phyloP scores from a whole-genome alignment of 2,329 filamentous ascomycete genomes.

The Pseudocercospora cruenta region DNA sequence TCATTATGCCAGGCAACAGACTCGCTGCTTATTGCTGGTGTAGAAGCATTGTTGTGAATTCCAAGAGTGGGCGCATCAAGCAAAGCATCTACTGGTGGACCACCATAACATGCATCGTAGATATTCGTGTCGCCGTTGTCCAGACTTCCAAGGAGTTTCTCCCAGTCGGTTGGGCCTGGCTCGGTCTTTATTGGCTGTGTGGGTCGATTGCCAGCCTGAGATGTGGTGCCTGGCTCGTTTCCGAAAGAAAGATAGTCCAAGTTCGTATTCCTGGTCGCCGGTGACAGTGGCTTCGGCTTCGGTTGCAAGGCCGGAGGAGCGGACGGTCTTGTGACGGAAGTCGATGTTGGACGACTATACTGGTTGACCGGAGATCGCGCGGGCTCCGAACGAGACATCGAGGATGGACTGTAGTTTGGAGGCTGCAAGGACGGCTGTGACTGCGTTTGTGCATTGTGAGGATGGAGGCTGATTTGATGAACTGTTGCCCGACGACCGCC shows the following conservation, averaged over 20 bases:
- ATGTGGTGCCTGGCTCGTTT: conserved; percentile 37
- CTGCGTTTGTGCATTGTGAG: conserved; percentile 50
- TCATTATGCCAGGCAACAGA: conserved; percentile 32
- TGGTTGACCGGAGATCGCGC: conserved; percentile 47
- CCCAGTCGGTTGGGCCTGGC: conserved; percentile 72
- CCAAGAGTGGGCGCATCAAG: conserved; percentile 50
- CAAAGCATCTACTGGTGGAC: conserved; percentile 54
- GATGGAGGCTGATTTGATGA: conserved; percentile 51
- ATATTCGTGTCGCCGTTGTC: conserved; percentile 80
- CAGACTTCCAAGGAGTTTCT: conserved; percentile 76
- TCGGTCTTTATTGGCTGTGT: conserved; percentile 39
- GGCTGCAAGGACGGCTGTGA: conserved; percentile 55
- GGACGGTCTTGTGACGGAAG: conserved; percentile 25
- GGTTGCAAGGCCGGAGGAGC: conserved; percentile 26
- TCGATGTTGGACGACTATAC: conserved; percentile 36
- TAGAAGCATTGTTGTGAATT: conserved; percentile 29
- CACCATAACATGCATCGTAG: conserved; percentile 81
- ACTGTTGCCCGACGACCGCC: conserved; percentile 47
- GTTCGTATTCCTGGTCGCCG: conserved; percentile 39
- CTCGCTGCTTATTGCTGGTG: conserved; percentile 22
- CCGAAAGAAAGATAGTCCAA: conserved; percentile 55
- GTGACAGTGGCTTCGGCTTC: conserved; percentile 15
- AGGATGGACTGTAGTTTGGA: conserved; percentile 45
- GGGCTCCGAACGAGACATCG: conserved; percentile 51
- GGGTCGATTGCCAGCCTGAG: conserved; percentile 15